Base-by-base conservation (phyloP, 1,139 yeast species). In the Pneumocystis murina region DNA sequence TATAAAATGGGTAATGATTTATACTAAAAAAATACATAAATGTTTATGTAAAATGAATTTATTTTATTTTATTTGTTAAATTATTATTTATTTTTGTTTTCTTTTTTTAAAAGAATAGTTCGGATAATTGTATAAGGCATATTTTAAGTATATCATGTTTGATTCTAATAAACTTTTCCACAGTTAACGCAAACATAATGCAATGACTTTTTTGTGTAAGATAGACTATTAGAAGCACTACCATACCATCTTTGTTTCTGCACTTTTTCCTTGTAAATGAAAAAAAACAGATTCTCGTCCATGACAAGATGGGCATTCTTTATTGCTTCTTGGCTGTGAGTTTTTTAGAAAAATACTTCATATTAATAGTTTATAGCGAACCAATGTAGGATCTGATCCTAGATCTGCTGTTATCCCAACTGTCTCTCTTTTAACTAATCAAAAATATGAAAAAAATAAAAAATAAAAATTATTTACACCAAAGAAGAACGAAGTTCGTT, bases 321-420 rank as follows among this genome's bases (percentile, higher is more conserved):
- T 87, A 74, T 70, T 97, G 17, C 55, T 48, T 20, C 55, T 48
- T 24, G 55, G 80, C 63, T 98, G 97, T 72, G 71, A 20, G 14
- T 12, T 54, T 48, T 28, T 57, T 16, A 30, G 61, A 28, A 5
- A 61, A 14, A 12, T 10, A n/a, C 1, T n/a, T 10, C 33, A 4
- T 12, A 43, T 30, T 35, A 39, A 59, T 8, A 10, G 17, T 17
- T n/a, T 39, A 20, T 38, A 39, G 17, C 72, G 40, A 61, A 71
- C 72, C 67, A 91, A 83, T 3, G 98, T 92, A 16, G 98, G 98
- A 75, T 92, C 99, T 57, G 85, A 81, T 0, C 97, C 97, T 69
- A 94, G 87, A 74, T 94, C 98, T 72, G 89, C 95, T 59, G 94
- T 96, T 64, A 90, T 96, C 70, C 98, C 98, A 1, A 98, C 98